These are phyloP conservation scores for Xerocomus cyaneibrunnescens DNA, from an alignment of 1,284 basidiomycete species.

Conservation along the genomic window DNA sequence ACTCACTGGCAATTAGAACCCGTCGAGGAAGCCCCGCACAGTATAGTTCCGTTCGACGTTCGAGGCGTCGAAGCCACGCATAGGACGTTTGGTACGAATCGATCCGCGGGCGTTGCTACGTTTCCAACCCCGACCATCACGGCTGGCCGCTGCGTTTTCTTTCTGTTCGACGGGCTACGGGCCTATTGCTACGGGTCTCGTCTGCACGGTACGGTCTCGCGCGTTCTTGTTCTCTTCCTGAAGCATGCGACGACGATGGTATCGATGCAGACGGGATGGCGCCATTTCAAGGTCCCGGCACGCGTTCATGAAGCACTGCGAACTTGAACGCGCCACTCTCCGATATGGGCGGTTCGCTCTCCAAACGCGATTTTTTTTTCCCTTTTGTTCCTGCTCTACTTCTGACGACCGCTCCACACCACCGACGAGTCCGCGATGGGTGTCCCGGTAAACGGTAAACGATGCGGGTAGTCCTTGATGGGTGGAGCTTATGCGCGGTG, in stretches of 20 bases:
- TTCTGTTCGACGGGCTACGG: neutral
- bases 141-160: neutral
- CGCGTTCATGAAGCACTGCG: no score
- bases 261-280: neutral
- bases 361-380: neutral
- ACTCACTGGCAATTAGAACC: no score
- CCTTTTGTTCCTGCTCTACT: neutral
- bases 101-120: conserved; percentile 2
- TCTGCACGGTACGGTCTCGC: neutral
- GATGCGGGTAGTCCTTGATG: neutral
- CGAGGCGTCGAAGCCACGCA: neutral
- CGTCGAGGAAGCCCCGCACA: no score
- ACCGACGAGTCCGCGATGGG: conserved; percentile 1
- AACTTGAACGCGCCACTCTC: neutral
- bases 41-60: neutral
- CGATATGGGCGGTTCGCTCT: neutral
- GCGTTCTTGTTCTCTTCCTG: neutral
- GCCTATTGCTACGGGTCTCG: neutral
- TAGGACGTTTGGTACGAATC: neutral
- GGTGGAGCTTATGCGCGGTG: conserved; percentile 7
- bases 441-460: neutral
- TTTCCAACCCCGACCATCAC: conserved; percentile 2
- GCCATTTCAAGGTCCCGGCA: neutral
- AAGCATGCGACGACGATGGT: neutral
- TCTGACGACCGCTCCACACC: neutral